A percentile compares a stretch with the other conserved stretches of the same genome.
These are phyloP conservation scores for Extremus antarcticus DNA, from an alignment of 495 filamentous ascomycete species.

Conservation along the genomic window DNA sequence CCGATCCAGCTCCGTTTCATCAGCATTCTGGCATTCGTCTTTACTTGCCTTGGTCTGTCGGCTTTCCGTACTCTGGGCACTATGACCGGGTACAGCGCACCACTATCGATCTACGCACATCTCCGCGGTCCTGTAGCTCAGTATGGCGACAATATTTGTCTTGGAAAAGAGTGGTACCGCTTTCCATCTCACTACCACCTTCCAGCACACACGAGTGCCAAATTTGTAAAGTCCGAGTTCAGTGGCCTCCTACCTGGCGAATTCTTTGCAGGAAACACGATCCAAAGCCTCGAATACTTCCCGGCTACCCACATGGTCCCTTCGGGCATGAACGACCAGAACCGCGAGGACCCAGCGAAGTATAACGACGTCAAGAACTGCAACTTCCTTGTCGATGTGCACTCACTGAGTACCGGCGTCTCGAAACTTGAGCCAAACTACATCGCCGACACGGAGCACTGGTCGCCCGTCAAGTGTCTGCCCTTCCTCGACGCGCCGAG, in stretches of 20 bases:
- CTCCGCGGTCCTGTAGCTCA: slow-evolving; percentile 41
- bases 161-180: slow-evolving; percentile 97
- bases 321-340: slow-evolving; percentile 83
- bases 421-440: slow-evolving; percentile 62
- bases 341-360: slow-evolving; percentile 77
- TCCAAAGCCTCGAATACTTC: slow-evolving; percentile 47
- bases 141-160: slow-evolving; percentile 62
- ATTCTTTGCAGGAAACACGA: slow-evolving; percentile 60
- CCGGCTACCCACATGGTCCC: slow-evolving; percentile 71
- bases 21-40: slow-evolving; percentile 43
- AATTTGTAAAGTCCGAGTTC: slow-evolving; percentile 85
- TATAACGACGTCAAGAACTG: slow-evolving; percentile 67
- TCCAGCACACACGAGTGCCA: slow-evolving; percentile 64
- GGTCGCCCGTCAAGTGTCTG: slow-evolving; percentile 64
- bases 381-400: slow-evolving; percentile 78
- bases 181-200: slow-evolving; percentile 91
- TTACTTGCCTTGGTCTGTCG: slow-evolving; percentile 50
- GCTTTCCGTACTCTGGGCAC: slow-evolving; percentile 68
- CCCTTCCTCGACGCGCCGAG: slow-evolving; percentile 68
- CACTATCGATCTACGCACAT: slow-evolving; percentile 61
- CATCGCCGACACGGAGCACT: slow-evolving; percentile 52
- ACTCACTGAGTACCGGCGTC: slow-evolving; percentile 50
- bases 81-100: slow-evolving; percentile 74
- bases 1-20: slow-evolving; percentile 57
- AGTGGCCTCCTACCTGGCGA: slow-evolving; percentile 81